Evolutionary conservation across 768 basidiomycete species (phyloP).

Genomic region (Austroboletus eburneus): DNA sequence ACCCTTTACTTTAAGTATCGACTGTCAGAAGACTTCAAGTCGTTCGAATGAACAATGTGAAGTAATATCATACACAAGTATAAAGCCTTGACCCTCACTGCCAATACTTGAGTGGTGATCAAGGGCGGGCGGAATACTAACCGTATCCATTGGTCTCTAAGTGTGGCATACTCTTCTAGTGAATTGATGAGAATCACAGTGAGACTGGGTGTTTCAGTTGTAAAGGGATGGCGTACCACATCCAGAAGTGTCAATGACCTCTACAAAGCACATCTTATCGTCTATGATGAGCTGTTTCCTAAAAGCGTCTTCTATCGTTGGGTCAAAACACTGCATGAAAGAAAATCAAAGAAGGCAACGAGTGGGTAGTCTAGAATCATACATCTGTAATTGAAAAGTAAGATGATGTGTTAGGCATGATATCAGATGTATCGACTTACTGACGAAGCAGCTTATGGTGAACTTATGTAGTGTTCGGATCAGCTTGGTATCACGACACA

Average conservation of each 20-base stretch:
- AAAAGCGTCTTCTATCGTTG: constrained; percentile 98
- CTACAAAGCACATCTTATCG: constrained; percentile 92
- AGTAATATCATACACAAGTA: constrained; percentile 94
- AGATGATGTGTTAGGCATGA: constrained; percentile 12
- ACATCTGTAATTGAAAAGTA: constrained; percentile 48
- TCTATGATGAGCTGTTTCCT: constrained; percentile 93
- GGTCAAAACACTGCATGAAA: constrained; percentile 79
- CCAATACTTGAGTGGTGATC: constrained; percentile 7
- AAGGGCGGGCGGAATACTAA: constrained; percentile 37
- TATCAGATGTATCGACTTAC: constrained; percentile 42
- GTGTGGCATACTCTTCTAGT: constrained; percentile 94
- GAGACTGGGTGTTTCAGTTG: constrained; percentile 9
- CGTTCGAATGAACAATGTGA: constrained; percentile 91
- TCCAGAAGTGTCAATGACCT: constrained; percentile 96
- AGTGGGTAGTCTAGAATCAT: constrained; percentile 14
- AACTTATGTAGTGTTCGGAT: constrained; percentile 56
- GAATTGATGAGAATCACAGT: too few relatives aligned
- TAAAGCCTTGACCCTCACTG: constrained; percentile 98
- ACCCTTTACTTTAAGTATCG: constrained; percentile 85
- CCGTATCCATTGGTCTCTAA: constrained; percentile 98
- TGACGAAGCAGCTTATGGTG: constrained; percentile 93
- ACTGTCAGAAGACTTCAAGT: constrained; percentile 84
- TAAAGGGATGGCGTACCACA: constrained; percentile 63
- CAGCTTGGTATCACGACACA: not conserved
- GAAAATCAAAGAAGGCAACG: constrained; percentile 6